Base-by-base conservation (phyloP, 441 rosid genomes). In the Isatis lusitanica region DNA sequence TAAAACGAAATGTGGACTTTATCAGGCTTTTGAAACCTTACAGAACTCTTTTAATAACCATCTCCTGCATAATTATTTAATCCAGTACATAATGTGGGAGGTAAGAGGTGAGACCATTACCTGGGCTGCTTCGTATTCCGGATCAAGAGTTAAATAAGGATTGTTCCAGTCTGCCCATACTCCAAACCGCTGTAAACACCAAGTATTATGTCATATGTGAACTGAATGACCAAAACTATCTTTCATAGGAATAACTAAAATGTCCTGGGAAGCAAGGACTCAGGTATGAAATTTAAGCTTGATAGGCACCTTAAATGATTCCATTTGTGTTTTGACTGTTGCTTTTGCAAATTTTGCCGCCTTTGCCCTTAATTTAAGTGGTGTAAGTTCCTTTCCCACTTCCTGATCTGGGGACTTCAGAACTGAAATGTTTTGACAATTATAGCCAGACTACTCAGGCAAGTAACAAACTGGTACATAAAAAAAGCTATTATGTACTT, bases 41-140 rank as follows among this genome's bases (percentile, higher is more conserved):
- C 17, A 52, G 52, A 63, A 53, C 1, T 78, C 13, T 63, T n/a
- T 33, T 11, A 56, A 47, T 10, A 64, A 69, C 12, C 53, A 39
- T 60, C 52, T 59, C 44, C 63, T 43, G 43, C 47, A 66, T 65
- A 73, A 26, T 43, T 46, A 73, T 46, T 6, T 63, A 62, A 9
- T 28, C 63, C 56, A 61, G 56, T 36, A 48, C 51, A 51, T 28
- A 47, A 40, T 56, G 70, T 68, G 16, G 62, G 66, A 78, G 39
- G 56, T 61, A 67, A 69, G 39, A 73, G 44, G 63, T 61, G 66
- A 63, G 76, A 48, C 60, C 39, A 78, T 76, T 88, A 95, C 98
- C 98, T 95, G 98, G 50, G 93, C 91, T 58, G 97, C 97, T 87
- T 95, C 99, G 74, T 95, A 95, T 70, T 87, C 92, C 61, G 97